These are phyloP conservation scores for Pleurotus tuoliensis DNA, from an alignment of 768 basidiomycete genomes.

Conservation along the genomic window DNA sequence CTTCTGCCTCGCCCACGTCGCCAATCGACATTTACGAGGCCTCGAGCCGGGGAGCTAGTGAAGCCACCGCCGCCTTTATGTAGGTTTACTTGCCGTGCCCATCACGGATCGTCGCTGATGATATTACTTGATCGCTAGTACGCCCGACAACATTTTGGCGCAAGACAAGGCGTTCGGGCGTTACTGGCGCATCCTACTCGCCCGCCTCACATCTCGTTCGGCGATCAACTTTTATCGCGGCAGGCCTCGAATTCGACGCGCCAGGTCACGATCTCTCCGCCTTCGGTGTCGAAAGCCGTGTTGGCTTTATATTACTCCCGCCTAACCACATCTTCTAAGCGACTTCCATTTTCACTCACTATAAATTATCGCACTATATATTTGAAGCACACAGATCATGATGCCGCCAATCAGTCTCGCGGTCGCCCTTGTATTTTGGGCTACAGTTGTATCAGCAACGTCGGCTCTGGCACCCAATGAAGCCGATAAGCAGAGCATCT, in stretches of 20 bases:
- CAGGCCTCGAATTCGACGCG: slow-evolving; percentile 63
- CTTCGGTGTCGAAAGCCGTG: slow-evolving; percentile 56
- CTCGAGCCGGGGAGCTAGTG: slow-evolving; percentile 42
- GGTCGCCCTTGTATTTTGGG: background rate
- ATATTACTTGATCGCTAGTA: slow-evolving; percentile 39
- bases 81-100: slow-evolving; percentile 30
- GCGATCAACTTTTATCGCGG: slow-evolving; percentile 75
- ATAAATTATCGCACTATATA: background rate
- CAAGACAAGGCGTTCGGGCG: slow-evolving; percentile 66
- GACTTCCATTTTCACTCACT: background rate
- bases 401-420: background rate
- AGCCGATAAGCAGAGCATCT: background rate
- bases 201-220: slow-evolving; percentile 72
- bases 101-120: background rate
- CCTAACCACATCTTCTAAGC: slow-evolving; percentile 30
- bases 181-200: slow-evolving; percentile 66
- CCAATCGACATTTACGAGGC: slow-evolving; percentile 12
- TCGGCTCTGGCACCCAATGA: background rate
- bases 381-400: background rate
- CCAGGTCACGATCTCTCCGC: slow-evolving; percentile 62
- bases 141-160: slow-evolving; percentile 85
- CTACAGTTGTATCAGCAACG: background rate
- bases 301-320: slow-evolving; percentile 40
- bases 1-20: slow-evolving; percentile 10
- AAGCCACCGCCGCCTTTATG: slow-evolving; percentile 63